Percentiles rank a stretch among this genome's conserved stretches.
Conservation (phyloP, 495 filamentous ascomycete species). For the Schizothecium vesticola region DNA sequence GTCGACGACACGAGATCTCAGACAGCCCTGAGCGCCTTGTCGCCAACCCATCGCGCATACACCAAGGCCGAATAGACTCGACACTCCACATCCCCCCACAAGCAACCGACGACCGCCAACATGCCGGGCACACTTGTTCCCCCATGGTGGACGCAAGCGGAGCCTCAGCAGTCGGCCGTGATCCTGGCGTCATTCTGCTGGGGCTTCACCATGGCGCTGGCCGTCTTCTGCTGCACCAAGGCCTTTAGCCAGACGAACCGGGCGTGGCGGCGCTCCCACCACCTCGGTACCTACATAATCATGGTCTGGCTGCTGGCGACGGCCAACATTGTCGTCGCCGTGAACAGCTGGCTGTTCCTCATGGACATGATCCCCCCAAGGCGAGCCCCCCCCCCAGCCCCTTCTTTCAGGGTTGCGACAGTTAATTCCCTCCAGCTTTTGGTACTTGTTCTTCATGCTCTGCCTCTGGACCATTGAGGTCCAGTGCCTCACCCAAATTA, state of each 20-base stretch:
- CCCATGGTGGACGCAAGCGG: conserved; percentile 14
- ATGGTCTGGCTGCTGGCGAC: conserved; percentile 29
- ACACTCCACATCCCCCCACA: neutral
- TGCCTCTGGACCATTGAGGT: conserved; percentile 33
- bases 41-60: neutral
- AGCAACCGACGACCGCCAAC: neutral
- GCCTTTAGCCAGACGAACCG: conserved; percentile 23
- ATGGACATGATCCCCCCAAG: neutral
- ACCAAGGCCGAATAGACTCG: neutral
- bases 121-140: conserved; percentile 19
- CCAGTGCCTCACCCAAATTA: conserved; percentile 44
- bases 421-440: conserved; percentile 8
- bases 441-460: conserved; percentile 21
- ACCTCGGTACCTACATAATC: conserved; percentile 22
- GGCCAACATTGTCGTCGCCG: conserved; percentile 12
- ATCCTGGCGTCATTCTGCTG: conserved; percentile 27
- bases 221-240: conserved; percentile 17
- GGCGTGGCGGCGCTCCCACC: conserved; percentile 13
- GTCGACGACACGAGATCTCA: neutral
- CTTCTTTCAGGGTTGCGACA: neutral
- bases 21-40: neutral
- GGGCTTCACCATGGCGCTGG: conserved; percentile 25
- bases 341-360: conserved; percentile 24
- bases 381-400: neutral
- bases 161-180: conserved; percentile 12